Evolutionary conservation across 2,329 filamentous ascomycete genomes (phyloP), one percentile per base, ranked within the genome.

Genomic region (Ascochyta fabae): DNA sequence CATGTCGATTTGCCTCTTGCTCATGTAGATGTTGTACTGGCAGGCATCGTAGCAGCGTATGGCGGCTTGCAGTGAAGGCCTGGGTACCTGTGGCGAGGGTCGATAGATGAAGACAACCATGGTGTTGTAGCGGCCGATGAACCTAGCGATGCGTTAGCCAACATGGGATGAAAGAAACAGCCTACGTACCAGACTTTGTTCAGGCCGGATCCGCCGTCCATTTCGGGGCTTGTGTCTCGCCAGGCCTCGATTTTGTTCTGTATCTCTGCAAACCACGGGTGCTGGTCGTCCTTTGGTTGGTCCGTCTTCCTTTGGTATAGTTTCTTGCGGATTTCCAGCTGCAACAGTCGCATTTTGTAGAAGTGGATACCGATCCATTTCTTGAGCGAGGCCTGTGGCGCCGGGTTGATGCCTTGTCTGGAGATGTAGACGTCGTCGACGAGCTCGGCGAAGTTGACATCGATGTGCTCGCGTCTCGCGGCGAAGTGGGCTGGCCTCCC

Each of bases 291-390:
- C 48, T 85, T 86, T 0, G 94, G 93, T 46, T 91, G 88, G 0
- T 86, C 78, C 40, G 88, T 84, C 75, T 95, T 95, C 74, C 88
- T 89, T 65, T 96, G 88, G 72, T 99, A 98, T 0, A 98, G 80
- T 6, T 87, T 88, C 54, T 92, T 86, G 53, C 92, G 84, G 39
- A 97, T 95, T 75, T 98, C 94, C 13, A 93, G 86, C 72, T 97
- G 93, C 12, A 93, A 80, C 54, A 96, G 77, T 51, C 92, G 84
- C 91, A 97, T 96, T 71, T 91, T 94, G 79, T 92, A 92, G 67
- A 96, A 95, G 73, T 99, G 94, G 58, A 97, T 92, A 2, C 92
- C 88, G 24, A 96, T 88, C 66, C 91, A 86, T 74, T 99, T 99
- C 70, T 90, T 91, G 63, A 93, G 83, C 34, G 90, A 91, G 1